A percentile compares a stretch with the other conserved stretches of the same genome.
phyloP scores from a whole-genome alignment of 2,329 filamentous ascomycete species.

The Xylaria polymorpha region DNA sequence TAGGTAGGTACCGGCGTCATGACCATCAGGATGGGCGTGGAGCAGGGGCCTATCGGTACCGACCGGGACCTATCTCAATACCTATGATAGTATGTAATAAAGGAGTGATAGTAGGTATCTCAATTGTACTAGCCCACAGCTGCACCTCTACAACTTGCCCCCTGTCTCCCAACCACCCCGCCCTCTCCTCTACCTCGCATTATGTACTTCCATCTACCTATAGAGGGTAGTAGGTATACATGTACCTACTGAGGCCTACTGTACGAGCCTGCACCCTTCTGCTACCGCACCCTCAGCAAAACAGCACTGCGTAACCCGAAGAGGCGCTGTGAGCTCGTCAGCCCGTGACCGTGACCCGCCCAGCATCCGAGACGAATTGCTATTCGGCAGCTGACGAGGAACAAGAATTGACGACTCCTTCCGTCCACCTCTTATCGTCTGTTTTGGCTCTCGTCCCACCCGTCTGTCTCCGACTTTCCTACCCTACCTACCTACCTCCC shows the following conservation, averaged over 20 bases:
- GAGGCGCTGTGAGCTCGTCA: slow-evolving; percentile 12
- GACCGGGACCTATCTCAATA: neutral
- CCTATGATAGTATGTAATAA: neutral
- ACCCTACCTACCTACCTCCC: neutral
- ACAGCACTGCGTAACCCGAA: slow-evolving; percentile 3
- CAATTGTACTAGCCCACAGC: neutral
- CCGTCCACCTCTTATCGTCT: slow-evolving; percentile 10
- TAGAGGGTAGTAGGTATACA: too few relatives aligned
- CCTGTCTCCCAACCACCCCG: neutral
- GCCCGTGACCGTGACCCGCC: slow-evolving; percentile 25
- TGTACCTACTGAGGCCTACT: neutral
- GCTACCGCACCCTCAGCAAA: neutral
- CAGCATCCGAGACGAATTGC: slow-evolving; percentile 15
- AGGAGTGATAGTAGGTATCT: neutral
- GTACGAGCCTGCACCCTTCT: neutral
- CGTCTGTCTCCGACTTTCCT: slow-evolving; percentile 4
- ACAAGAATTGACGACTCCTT: slow-evolving; percentile 12
- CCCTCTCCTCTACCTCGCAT: too few relatives aligned
- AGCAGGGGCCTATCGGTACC: neutral
- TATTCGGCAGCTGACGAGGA: slow-evolving; percentile 7
- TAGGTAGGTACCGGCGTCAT: slow-evolving; percentile 23
- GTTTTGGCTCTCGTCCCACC: slow-evolving; percentile 13
- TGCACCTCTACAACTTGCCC: slow-evolving; percentile 4
- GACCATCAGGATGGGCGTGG: slow-evolving; percentile 9
- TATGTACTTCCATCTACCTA: too few relatives aligned